Evolutionary conservation across 345 rosid genomes (phyloP), one percentile per base, ranked within the genome.

Genomic region (Nasturtium officinale): DNA sequence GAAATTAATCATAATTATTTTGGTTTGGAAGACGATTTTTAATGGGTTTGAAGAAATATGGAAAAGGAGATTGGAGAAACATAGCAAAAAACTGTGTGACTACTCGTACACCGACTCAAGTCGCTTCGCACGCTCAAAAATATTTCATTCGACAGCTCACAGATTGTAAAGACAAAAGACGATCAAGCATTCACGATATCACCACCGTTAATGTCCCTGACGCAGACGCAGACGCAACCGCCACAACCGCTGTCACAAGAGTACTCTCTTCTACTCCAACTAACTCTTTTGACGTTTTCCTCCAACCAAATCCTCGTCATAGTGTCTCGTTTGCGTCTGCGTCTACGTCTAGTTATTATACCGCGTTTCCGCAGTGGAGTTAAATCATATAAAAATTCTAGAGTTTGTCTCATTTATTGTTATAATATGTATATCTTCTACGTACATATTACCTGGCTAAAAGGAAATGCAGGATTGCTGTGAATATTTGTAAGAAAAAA

Each of bases 11-110:
- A 21, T 28, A 33, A 1, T 17, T 12, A 37, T 30, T 16, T 35
- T 53, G 35, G 2, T 37, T 40, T 33, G 33, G 54, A 85, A 94
- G 98, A 76, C 82, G 80, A 78, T 95, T 95, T 74, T 80, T 93
- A 42, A 66, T 90, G 93, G 99, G 99, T 43, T 85, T 95, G 61
- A 91, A 88, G 55, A 95, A 91, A 83, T 90, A 95, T 63, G 99
- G 99, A 9, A 95, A 91, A 73, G 99, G 99, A 65, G 97, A 91
- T 66, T 94, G 98, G 98, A 87, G 98, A 69, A 89, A 91, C 63
- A 94, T 94, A 38, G 89, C 98, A 1, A 83, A 88, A 47, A 86
- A 91, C 57, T 94, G 84, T 42, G 97, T 94, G 47, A 85, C 79
- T 16, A 86, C 91, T 11, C 76, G 97, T 73, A 94, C 98, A 3